These are phyloP conservation scores for Fusarium acutatum DNA, from an alignment of 2,329 filamentous ascomycete species.

Conservation along the genomic window DNA sequence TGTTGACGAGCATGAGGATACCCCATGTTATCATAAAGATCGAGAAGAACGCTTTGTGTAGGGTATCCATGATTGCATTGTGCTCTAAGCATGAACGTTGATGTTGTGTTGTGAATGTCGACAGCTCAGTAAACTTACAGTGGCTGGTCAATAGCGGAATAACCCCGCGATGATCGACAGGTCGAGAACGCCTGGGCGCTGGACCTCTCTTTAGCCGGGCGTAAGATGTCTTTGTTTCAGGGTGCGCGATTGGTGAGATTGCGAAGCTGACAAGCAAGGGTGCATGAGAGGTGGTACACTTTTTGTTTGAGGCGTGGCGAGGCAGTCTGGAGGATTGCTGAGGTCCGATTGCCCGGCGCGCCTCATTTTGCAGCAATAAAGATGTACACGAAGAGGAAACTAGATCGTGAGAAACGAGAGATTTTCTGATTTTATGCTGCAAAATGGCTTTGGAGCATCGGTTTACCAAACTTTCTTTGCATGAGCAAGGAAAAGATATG, in stretches of 20 bases:
- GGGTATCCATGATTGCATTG: neutral
- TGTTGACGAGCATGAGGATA: neutral
- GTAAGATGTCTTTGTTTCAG: neutral
- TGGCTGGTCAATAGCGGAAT: neutral
- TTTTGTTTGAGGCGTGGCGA: neutral
- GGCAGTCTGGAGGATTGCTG: neutral
- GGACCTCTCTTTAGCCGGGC: neutral
- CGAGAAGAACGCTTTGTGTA: slow-evolving; percentile 13
- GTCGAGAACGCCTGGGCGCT: slow-evolving; percentile 2
- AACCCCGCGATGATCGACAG: neutral
- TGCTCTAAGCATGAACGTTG: too few species aligned
- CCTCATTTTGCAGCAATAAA: neutral
- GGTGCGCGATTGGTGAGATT: neutral
- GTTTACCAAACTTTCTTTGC: slow-evolving; percentile 1
- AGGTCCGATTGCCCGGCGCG: neutral
- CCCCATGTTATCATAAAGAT: slow-evolving; percentile 10
- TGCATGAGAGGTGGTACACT: neutral
- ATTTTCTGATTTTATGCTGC: rapidly evolving
- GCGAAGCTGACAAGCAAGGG: neutral
- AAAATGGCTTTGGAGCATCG: slow-evolving; percentile 11
- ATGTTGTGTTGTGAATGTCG: neutral
- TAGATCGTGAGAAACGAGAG: neutral
- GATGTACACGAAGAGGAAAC: neutral
- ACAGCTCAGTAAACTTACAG: neutral
- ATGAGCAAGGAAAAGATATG: slow-evolving; percentile 11